Percentiles rank a stretch among this genome's conserved stretches.
phyloP scores from a whole-genome alignment of 345 rosid genomes.

The Noccaea caerulescens region DNA sequence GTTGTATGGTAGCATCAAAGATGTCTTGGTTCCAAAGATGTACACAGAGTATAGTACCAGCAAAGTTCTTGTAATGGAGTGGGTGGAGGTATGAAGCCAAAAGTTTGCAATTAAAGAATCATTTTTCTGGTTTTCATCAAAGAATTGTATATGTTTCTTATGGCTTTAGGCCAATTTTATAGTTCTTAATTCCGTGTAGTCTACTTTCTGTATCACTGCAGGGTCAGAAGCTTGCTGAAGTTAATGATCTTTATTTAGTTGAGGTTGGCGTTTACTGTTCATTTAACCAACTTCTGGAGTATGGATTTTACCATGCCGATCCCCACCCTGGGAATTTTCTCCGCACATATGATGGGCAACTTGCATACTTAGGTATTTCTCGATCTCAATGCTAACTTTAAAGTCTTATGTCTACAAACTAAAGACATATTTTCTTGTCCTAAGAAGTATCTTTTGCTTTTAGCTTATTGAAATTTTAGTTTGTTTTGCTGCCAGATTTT shows the following conservation, averaged over 20 bases:
- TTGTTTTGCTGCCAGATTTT: constrained; percentile 65
- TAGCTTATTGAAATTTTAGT: constrained; percentile 43
- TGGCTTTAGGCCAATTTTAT: constrained; percentile 16
- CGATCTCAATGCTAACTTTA: neutral
- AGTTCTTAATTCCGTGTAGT: constrained; percentile 17
- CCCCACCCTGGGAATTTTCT: constrained; percentile 98
- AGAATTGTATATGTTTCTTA: constrained; percentile 17
- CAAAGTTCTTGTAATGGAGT: constrained; percentile 89
- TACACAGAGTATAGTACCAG: constrained; percentile 78
- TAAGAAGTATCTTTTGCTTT: constrained; percentile 10
- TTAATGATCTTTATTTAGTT: constrained; percentile 67
- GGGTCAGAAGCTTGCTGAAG: constrained; percentile 86
- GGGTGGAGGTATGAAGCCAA: constrained; percentile 78
- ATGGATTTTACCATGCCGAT: constrained; percentile 98
- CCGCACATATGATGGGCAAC: constrained; percentile 84
- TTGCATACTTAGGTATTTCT: constrained; percentile 84
- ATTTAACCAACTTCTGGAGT: constrained; percentile 87
- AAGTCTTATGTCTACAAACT: constrained; percentile 20
- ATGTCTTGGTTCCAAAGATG: constrained; percentile 89
- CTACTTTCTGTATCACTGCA: constrained; percentile 42
- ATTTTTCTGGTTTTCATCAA: constrained; percentile 8
- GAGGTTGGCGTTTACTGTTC: constrained; percentile 98
- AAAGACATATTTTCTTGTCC: constrained; percentile 8
- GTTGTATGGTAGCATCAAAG: constrained; percentile 74
- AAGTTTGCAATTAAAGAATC: constrained; percentile 6